phyloP scores from a whole-genome alignment of 192 early-diverging fungal genomes.

The Backusella tuberculispora region DNA sequence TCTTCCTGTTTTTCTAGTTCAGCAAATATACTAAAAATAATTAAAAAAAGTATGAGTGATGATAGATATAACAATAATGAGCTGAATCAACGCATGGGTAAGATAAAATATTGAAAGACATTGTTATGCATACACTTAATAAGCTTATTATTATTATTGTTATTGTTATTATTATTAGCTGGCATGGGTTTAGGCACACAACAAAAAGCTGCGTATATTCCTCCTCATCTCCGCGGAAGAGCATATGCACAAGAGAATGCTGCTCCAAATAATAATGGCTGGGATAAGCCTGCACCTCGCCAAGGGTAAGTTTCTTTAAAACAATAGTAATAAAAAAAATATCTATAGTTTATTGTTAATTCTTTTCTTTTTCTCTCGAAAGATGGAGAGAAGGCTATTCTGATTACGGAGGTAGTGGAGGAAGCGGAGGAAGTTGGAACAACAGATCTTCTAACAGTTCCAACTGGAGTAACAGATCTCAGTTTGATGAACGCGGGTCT shows the following conservation, averaged over 20 bases:
- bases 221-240: constrained; percentile 59
- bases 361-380: not conserved
- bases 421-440: constrained; percentile 6
- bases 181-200: constrained; percentile 58
- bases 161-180: constrained; percentile 48
- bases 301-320: constrained; percentile 2
- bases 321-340: not conserved
- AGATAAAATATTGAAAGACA: not conserved
- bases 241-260: constrained; percentile 35
- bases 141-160: constrained; percentile 7
- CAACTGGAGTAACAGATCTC: constrained; percentile 29
- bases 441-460: constrained; percentile 18
- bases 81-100: constrained; percentile 23
- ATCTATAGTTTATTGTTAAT: not conserved
- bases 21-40: not conserved
- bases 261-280: constrained; percentile 41
- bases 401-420: constrained; percentile 17
- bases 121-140: not conserved
- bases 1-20: not conserved
- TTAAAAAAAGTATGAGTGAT: constrained; percentile 20
- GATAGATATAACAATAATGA: not conserved
- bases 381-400: constrained; percentile 22
- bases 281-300: constrained; percentile 7
- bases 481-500: constrained; percentile 49
- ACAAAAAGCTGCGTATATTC: constrained; percentile 56